These are phyloP conservation scores for Dentipellis fragilis DNA, from an alignment of 768 basidiomycete species.

Conservation along the genomic window DNA sequence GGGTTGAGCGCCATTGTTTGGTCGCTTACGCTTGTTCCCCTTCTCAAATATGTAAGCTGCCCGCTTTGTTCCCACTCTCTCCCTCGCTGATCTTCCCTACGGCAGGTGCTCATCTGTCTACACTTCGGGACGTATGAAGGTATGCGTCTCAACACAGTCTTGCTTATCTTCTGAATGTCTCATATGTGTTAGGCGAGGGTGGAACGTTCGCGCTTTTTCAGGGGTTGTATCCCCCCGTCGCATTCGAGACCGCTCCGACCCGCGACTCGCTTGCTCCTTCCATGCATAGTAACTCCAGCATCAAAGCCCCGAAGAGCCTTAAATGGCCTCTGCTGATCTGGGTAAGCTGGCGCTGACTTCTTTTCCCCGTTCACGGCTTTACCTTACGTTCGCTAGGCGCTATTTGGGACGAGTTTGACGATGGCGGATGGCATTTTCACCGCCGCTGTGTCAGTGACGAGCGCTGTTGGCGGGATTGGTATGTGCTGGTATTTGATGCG, in stretches of 20 bases:
- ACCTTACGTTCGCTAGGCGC: conserved; percentile 25
- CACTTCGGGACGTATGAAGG: conserved; percentile 43
- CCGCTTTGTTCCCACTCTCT: not conserved
- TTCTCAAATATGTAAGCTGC: conserved; percentile 50
- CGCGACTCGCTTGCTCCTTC: conserved; percentile 12
- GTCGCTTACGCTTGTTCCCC: conserved; percentile 49
- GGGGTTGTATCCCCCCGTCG: conserved; percentile 42
- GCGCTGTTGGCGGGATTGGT: conserved; percentile 55
- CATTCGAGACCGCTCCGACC: conserved; percentile 11
- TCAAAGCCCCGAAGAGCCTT: conserved; percentile 16
- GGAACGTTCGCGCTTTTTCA: conserved; percentile 58
- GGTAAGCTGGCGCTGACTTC: conserved; percentile 27
- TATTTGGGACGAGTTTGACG: conserved; percentile 57
- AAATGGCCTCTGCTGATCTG: conserved; percentile 46
- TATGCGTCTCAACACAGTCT: conserved; percentile 2
- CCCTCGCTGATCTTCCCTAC: not conserved
- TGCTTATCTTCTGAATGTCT: conserved; percentile 1
- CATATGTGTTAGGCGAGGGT: conserved; percentile 40
- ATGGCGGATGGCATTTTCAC: conserved; percentile 63
- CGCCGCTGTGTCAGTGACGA: conserved; percentile 59
- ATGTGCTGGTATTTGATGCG: not conserved
- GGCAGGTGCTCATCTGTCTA: conserved; percentile 38
- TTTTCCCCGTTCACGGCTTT: not conserved
- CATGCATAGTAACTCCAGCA: not conserved
- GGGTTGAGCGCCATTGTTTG: conserved; percentile 55